A percentile compares a stretch with the other conserved stretches of the same genome.
Conservation (phyloP, 2,329 filamentous ascomycete species). For the Endocalyx cinctus region DNA sequence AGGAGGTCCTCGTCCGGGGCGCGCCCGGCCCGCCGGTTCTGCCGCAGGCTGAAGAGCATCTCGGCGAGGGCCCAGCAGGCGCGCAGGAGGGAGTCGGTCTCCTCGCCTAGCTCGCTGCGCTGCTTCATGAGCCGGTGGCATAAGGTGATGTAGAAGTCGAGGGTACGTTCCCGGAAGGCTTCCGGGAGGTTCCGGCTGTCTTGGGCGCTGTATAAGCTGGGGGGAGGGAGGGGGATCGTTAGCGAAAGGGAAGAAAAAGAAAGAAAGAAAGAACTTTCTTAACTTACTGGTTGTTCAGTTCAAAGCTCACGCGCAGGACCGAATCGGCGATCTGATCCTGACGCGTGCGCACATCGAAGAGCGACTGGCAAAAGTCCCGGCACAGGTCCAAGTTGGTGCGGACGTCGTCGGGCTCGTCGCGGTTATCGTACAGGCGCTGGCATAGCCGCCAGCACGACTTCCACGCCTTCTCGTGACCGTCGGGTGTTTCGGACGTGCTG, state of each 20-base stretch:
- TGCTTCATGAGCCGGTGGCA: conserved; percentile 98
- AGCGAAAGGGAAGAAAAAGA: neutral
- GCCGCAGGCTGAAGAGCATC: conserved; percentile 86
- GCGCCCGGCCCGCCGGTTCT: conserved; percentile 71
- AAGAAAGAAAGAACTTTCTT: neutral
- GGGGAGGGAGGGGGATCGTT: too few species aligned
- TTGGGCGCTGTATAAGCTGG: conserved; percentile 85
- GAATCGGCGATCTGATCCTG: conserved; percentile 80
- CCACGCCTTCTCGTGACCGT: conserved; percentile 85
- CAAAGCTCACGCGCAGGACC: conserved; percentile 85
- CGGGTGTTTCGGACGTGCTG: conserved; percentile 66
- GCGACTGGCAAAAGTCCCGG: conserved; percentile 83
- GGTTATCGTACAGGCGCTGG: conserved; percentile 79
- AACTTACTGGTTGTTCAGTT: conserved; percentile 81
- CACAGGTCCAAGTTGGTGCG: conserved; percentile 78
- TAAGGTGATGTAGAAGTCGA: conserved; percentile 91
- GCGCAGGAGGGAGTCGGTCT: conserved; percentile 77
- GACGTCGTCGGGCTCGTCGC: conserved; percentile 61
- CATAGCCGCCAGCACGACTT: conserved; percentile 91
- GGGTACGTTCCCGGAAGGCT: conserved; percentile 78
- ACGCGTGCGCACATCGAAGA: conserved; percentile 80
- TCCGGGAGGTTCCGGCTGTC: conserved; percentile 75
- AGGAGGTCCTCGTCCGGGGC: conserved; percentile 77
- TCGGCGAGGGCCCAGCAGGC: conserved; percentile 90
- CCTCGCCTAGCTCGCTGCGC: conserved; percentile 68